phyloP scores from a whole-genome alignment of 2,329 filamentous ascomycete species.

The Albifimbria verrucaria region DNA sequence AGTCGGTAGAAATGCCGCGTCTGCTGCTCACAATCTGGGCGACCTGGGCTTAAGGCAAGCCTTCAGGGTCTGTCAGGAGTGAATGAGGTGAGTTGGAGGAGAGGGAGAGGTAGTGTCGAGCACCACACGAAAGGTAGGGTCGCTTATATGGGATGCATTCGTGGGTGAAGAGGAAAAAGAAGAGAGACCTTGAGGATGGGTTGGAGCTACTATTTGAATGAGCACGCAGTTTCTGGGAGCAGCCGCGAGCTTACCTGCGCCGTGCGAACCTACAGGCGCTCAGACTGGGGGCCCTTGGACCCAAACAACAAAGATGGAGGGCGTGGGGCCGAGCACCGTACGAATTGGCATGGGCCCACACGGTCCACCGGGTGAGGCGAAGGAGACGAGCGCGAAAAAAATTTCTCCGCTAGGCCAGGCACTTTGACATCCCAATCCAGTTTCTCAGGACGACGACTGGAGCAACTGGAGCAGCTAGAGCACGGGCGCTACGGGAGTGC shows the following conservation, averaged over 20 bases:
- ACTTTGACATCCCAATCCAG: background rate
- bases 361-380: background rate
- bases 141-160: slow-evolving; percentile 44
- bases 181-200: slow-evolving; percentile 21
- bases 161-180: slow-evolving; percentile 42
- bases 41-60: background rate
- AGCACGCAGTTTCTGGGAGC: slow-evolving; percentile 8
- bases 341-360: slow-evolving; percentile 18
- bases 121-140: slow-evolving; percentile 49
- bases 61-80: slow-evolving; percentile 18
- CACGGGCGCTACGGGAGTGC: background rate
- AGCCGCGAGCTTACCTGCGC: slow-evolving; percentile 7
- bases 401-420: background rate
- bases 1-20: slow-evolving; percentile 9
- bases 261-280: slow-evolving; percentile 10
- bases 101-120: slow-evolving; percentile 29
- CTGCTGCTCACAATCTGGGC: background rate
- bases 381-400: background rate
- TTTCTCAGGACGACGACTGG: background rate
- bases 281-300: background rate
- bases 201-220: slow-evolving; percentile 39
- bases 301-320: background rate
- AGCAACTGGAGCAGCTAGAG: background rate
- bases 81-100: slow-evolving; percentile 19
- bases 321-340: slow-evolving; percentile 13